phyloP scores from a whole-genome alignment of 805 yeast genomes.

The Priceomyces fermenticarens region DNA sequence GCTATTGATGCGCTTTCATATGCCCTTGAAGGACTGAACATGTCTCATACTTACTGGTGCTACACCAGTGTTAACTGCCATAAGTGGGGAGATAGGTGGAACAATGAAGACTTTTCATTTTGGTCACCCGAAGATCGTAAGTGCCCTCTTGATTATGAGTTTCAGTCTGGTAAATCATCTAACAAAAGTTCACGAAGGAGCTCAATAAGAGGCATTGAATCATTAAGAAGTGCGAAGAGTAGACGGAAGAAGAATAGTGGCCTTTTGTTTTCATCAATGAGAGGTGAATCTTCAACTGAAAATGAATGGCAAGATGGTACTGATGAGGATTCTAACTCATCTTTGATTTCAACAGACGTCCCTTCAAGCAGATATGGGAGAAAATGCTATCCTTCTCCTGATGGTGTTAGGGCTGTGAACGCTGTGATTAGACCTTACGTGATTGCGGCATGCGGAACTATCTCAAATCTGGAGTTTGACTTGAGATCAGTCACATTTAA shows the following conservation, averaged over 20 bases:
- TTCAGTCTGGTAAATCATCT: constrained; percentile 1
- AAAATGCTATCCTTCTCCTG: constrained; percentile 40
- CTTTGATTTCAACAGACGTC: constrained; percentile 22
- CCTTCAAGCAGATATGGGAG: constrained; percentile 22
- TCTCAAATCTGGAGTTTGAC: constrained; percentile 58
- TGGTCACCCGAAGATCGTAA: constrained; percentile 66
- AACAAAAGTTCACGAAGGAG: constrained; percentile 1
- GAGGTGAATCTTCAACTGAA: background rate
- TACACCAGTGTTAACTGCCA: constrained; percentile 73
- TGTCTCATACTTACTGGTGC: constrained; percentile 84
- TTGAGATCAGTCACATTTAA: constrained; percentile 44
- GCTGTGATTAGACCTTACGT: constrained; percentile 81
- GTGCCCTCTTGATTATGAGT: background rate
- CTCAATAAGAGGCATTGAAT: background rate
- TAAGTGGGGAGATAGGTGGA: constrained; percentile 89
- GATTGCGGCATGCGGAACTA: constrained; percentile 57
- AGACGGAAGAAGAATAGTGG: background rate
- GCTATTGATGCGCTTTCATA: constrained; percentile 81
- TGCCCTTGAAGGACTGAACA: constrained; percentile 72
- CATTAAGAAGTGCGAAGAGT: background rate
- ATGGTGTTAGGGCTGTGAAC: constrained; percentile 71
- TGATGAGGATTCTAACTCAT: constrained; percentile 12
- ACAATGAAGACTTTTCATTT: constrained; percentile 88
- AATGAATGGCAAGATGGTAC: constrained; percentile 1
- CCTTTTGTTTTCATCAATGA: background rate